Percentiles rank a stretch among this genome's conserved stretches.
Evolutionary conservation across 169 alveolate genomes (phyloP).

Genomic region (Plasmodium relictum): DNA sequence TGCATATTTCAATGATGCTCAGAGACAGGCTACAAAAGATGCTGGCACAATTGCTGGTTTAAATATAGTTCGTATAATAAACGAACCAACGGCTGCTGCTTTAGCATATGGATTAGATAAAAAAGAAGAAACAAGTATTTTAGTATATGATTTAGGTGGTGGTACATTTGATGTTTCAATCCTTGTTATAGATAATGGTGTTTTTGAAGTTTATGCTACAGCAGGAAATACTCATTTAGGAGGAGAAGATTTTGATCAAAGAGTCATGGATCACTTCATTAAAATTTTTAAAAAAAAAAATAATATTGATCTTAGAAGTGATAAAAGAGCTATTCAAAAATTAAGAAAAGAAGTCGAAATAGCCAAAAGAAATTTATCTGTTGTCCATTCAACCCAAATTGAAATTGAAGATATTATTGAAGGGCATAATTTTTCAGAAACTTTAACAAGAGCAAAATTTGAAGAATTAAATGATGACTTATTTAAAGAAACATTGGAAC

Average conservation of each 20-base stretch:
- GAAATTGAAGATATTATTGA: conserved; percentile 94
- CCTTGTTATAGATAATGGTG: conserved; percentile 98
- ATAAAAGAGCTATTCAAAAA: conserved; percentile 97
- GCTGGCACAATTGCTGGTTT: conserved; percentile 99
- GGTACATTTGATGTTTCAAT: conserved; percentile 99
- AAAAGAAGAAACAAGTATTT: conserved; percentile 95
- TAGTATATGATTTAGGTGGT: conserved; percentile 99
- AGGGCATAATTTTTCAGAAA: conserved; percentile 93
- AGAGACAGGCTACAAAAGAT: conserved; percentile 99
- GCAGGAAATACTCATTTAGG: conserved; percentile 99
- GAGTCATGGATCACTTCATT: conserved; percentile 97
- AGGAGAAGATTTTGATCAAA: conserved; percentile 96
- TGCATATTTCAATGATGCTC: conserved; percentile 99
- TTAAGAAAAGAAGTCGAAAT: conserved; percentile 98
- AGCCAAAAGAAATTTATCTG: conserved; percentile 97
- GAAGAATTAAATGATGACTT: conserved; percentile 94
- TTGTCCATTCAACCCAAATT: conserved; percentile 92
- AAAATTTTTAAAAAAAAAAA: conserved; percentile 94
- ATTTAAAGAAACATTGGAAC: conserved; percentile 93
- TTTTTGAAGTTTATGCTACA: conserved; percentile 98
- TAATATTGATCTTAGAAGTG: conserved; percentile 91
- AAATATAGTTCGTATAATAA: conserved; percentile 97
- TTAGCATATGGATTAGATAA: conserved; percentile 99
- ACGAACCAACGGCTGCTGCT: conserved; percentile 99
- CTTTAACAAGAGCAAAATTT: conserved; percentile 96